Base-by-base conservation (phyloP, 2,329 filamentous ascomycete species). In the Colletotrichum euphorbiae region DNA sequence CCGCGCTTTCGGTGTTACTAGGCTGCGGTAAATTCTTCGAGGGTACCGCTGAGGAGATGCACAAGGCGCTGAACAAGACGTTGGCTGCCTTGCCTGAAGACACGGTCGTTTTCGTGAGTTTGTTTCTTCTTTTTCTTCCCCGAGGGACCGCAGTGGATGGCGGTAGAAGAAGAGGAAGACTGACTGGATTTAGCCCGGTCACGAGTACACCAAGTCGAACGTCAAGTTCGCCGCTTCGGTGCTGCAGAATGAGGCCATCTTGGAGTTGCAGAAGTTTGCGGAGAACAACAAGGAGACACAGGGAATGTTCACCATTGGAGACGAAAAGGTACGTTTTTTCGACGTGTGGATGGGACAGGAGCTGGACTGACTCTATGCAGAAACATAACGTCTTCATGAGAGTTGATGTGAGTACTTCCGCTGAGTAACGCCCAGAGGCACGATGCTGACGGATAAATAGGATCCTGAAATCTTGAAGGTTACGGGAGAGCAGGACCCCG, bases 201-300 rank as follows among this genome's bases (percentile, higher is more conserved):
- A 99, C 75, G 96, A 98, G 79, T 99, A 99, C 82, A 99, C 96
- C n/a, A 97, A 96, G 80, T 87, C 91, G 58, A 99, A 99, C 76
- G 93, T 96, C 75, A 93, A 93, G 77, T 99, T 99, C 76, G 90
- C 89, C 54, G 81, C 91, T 67, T 91, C 90, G 2, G 91, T 98
- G 15, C 82, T 91, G 63, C 89, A 93, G 74, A 91, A 87, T 46
- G 90, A 92, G 55, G 85, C 92, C 0, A 89, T 98, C 70, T 90
- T 92, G 83, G 91, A 90, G 73, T 84, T 99, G 36, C 84, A 92
- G 72, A 84, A 86, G 0, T 98, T 93, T 77, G 92, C 93, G 1
- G 88, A 92, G 62, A 84, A 87, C 69, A 95, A 98, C 79, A 84
- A 90, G 80, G 88, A 98, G 81, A 98, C 96, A 1, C 94, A 97